Conservation (phyloP, 2,329 filamentous ascomycete genomes). For the Fusarium falciforme region DNA sequence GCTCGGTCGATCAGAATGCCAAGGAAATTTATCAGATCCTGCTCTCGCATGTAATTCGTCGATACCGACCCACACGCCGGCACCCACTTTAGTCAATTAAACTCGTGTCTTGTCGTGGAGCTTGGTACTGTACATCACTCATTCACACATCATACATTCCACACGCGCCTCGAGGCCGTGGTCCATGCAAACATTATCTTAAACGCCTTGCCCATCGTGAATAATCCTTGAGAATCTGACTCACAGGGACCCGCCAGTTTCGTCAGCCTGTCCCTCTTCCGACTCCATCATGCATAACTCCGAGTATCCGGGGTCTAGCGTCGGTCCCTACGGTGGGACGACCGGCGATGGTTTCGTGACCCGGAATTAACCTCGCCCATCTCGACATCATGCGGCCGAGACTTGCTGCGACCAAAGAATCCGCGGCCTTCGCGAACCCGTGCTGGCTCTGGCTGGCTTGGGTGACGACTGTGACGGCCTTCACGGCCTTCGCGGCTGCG, state of each 20-base stretch:
- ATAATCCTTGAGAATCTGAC: constrained; percentile 26
- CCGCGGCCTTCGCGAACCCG: constrained; percentile 43
- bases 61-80: constrained; percentile 1
- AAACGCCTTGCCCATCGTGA: constrained; percentile 4
- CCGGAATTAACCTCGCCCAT: constrained; percentile 37
- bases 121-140: constrained; percentile 14
- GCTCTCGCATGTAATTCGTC: constrained; percentile 23
- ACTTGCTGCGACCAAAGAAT: constrained; percentile 45
- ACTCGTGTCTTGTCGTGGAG: constrained; percentile 8
- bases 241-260: constrained; percentile 31
- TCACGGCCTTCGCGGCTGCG: constrained; percentile 28
- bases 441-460: constrained; percentile 44
- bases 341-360: constrained; percentile 33
- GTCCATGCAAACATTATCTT: constrained; percentile 13
- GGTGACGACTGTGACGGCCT: constrained; percentile 28
- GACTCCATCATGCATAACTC: constrained; percentile 14
- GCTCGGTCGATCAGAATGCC: constrained; percentile 39
- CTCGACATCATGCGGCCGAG: constrained; percentile 47
- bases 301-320: constrained; percentile 30
- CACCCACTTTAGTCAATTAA: constrained; percentile 34
- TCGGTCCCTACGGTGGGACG: constrained; percentile 33
- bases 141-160: constrained; percentile 30
- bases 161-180: constrained; percentile 14
- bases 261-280: background rate
- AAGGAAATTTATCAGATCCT: constrained; percentile 45